A percentile compares a stretch with the other conserved stretches of the same genome.
These are phyloP conservation scores for Saccharomycopsis microspora DNA, from an alignment of 805 yeast species.

Conservation along the genomic window DNA sequence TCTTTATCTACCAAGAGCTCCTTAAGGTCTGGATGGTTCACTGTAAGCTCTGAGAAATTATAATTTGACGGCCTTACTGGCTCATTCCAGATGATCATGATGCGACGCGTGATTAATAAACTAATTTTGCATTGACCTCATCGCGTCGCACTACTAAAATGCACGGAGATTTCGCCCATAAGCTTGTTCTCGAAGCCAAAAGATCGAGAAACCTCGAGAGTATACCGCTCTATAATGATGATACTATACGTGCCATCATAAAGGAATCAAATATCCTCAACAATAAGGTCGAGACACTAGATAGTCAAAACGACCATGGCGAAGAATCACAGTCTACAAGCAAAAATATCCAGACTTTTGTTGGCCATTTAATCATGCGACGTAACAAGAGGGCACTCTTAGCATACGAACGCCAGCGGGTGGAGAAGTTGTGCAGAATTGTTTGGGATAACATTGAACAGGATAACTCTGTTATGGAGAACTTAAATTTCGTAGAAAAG, in stretches of 20 bases:
- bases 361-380: slow-evolving; percentile 65
- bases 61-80: neutral
- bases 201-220: slow-evolving; percentile 55
- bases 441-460: slow-evolving; percentile 58
- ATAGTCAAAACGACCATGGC: neutral
- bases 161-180: slow-evolving; percentile 85
- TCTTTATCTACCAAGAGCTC: neutral
- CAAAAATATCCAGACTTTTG: slow-evolving; percentile 29
- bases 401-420: slow-evolving; percentile 70
- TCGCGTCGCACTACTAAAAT: slow-evolving; percentile 27
- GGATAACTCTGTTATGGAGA: slow-evolving; percentile 26
- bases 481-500: slow-evolving; percentile 67
- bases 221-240: slow-evolving; percentile 63
- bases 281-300: too few relatives aligned
- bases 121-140: neutral
- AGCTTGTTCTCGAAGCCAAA: slow-evolving; percentile 78
- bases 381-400: slow-evolving; percentile 83
- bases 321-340: slow-evolving; percentile 1
- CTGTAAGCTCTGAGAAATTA: neutral
- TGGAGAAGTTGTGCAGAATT: slow-evolving; percentile 51
- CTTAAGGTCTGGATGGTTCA: neutral
- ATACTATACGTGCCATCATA: slow-evolving; percentile 53
- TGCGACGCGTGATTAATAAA: neutral
- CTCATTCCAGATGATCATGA: neutral
- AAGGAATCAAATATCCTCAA: slow-evolving; percentile 47